Percentiles rank a stretch among this genome's conserved stretches.
Evolutionary conservation across 345 rosid genomes (phyloP).

Genomic region (Eucalyptus tenuipes): DNA sequence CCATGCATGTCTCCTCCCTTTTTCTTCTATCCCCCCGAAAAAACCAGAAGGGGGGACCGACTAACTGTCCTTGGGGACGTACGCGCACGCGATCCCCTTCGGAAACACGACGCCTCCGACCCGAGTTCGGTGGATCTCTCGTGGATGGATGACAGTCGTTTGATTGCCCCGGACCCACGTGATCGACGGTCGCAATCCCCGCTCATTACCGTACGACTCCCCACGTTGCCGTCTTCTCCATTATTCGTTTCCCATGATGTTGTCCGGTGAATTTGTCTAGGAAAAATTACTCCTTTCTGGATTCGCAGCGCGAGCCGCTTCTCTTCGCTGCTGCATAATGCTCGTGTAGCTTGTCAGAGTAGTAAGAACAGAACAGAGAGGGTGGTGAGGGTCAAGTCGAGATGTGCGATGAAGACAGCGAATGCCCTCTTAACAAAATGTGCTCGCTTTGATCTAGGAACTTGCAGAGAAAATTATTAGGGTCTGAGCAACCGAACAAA

Average conservation of each 20-base stretch:
- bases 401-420: background rate
- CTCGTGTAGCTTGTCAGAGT: background rate
- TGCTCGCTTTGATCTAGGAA: background rate
- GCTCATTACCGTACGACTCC: background rate
- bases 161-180: background rate
- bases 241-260: background rate
- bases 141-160: background rate
- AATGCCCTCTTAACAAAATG: background rate
- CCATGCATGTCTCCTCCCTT: too few species aligned
- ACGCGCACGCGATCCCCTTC: background rate
- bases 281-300: background rate
- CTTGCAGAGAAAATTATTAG: background rate
- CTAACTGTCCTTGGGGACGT: background rate
- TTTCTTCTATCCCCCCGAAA: background rate
- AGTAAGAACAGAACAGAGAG: background rate
- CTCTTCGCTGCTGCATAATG: background rate
- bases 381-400: background rate
- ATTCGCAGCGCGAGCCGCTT: background rate
- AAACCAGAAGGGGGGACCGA: background rate
- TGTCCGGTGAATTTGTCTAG: background rate
- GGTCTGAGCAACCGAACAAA: background rate
- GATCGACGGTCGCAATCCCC: background rate
- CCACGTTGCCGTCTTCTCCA: background rate
- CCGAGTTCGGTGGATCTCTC: background rate
- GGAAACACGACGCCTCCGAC: background rate